These are phyloP conservation scores for Lichtheimia hyalospora DNA, from an alignment of 371 early-diverging fungal genomes.

Conservation along the genomic window DNA sequence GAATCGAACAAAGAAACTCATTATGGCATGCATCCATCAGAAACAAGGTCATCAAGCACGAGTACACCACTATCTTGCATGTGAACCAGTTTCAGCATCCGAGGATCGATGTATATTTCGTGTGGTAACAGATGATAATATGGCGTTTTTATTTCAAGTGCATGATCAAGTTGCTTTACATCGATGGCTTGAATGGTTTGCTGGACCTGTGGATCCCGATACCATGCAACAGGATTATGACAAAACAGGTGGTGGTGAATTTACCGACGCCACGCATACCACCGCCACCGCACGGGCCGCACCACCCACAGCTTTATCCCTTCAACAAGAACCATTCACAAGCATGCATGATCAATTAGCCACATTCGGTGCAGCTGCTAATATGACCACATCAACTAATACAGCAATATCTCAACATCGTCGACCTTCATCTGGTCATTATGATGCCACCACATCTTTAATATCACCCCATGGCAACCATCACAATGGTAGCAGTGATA, in stretches of 20 bases:
- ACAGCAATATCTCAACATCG: background rate
- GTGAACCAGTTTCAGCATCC: constrained; percentile 18
- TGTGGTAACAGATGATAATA: constrained; percentile 24
- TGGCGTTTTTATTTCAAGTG: constrained; percentile 38
- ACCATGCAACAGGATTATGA: background rate
- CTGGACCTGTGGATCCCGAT: constrained; percentile 13
- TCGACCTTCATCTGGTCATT: background rate
- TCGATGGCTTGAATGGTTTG: constrained; percentile 42
- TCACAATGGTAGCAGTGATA: constrained; percentile 10
- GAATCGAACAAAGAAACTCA: background rate
- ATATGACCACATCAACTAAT: background rate
- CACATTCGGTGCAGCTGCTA: constrained; percentile 11
- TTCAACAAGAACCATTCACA: background rate
- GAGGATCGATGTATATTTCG: constrained; percentile 28
- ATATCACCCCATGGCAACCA: background rate
- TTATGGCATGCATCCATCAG: constrained; percentile 18
- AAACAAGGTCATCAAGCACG: constrained; percentile 23
- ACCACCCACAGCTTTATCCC: background rate
- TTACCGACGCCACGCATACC: background rate
- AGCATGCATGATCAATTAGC: constrained; percentile 7
- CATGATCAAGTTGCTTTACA: constrained; percentile 30
- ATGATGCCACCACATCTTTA: background rate
- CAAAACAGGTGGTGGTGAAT: background rate
- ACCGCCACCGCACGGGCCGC: background rate
- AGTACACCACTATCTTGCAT: constrained; percentile 24